Evolutionary conservation across 116 monocot genomes (phyloP), one percentile per base, ranked within the genome.

Genomic region (Iris pallida): DNA sequence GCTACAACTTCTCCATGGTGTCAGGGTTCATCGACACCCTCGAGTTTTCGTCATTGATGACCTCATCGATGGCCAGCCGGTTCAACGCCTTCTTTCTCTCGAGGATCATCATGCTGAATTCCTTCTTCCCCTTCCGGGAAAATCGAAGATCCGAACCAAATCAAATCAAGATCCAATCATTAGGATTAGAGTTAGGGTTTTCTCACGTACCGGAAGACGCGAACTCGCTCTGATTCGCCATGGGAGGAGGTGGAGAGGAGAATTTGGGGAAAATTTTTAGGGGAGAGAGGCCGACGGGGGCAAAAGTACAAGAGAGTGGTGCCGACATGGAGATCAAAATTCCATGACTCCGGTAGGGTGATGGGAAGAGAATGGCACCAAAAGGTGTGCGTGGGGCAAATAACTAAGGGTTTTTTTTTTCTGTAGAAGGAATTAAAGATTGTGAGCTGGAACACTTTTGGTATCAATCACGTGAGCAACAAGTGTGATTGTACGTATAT

Each of bases 1-100:
- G 77, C 74, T 85, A 82, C 53, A 89, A 63, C 72, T 79, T 82
- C 72, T 82, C 85, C 89, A 89, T 79, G 11, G 85, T 85, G 46
- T 71, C 78, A 0, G 82, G 80, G 51, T 85, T 70, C 77, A 85
- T 62, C 51, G 82, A 53, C 13, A 85, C 82, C 63, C 80, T 77
- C 0, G 85, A 85, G 48, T 85, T 89, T 65, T 89, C 85, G 30
- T 89, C 85, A 48, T 82, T 85, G 59, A 80, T 30, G 12, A 85
- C 85, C 72, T 85, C 85, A 51, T 83, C 81, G 8, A 88, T 81
- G 7, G 84, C 45, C 63, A 84, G 42, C 3, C 81, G 63, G 71
- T 81, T 85, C 20, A 82, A 61, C 16, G 85, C 71, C 79, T 89
- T 85, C 85, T 89, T 89, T 72, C 80, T 66, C 55, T 79, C 79